Evolutionary conservation across 257 asterid genomes (phyloP).

Genomic region (Petrea volubilis): DNA sequence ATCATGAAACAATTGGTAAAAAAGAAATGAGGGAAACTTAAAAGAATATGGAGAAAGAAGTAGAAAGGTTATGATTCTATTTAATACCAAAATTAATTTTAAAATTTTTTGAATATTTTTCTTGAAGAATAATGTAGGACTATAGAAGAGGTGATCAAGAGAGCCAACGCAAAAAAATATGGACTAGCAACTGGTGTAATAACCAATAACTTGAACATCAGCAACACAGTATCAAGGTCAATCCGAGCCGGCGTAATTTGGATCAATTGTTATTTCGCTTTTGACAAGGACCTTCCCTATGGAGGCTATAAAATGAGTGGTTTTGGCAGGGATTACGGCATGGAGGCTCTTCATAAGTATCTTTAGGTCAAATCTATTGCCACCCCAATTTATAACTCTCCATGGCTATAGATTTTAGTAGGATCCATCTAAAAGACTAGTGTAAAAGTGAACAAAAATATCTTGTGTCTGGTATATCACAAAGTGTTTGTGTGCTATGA

Average conservation of each 20-base stretch:
- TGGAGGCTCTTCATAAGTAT: conserved; percentile 45
- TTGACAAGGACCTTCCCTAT: conserved; percentile 41
- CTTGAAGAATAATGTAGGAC: no score
- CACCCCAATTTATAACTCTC: conserved; percentile 54
- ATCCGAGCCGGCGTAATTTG: conserved; percentile 51
- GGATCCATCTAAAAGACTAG: no score
- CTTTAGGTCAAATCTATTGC: conserved; percentile 52
- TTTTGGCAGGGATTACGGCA: conserved; percentile 50
- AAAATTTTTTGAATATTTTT: no score
- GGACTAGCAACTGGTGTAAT: conserved; percentile 59
- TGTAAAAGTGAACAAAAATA: no score
- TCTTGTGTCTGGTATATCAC: no score
- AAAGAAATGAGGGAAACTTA: no score
- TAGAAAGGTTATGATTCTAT: no score
- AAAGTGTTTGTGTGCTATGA: no score
- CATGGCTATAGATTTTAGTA: conserved; percentile 64
- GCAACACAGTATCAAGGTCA: conserved; percentile 62
- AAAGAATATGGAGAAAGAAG: no score
- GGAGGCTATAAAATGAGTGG: conserved; percentile 70
- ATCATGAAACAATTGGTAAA: no score
- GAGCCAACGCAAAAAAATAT: conserved; percentile 52
- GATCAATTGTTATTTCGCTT: conserved; percentile 58
- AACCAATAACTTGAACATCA: conserved; percentile 58
- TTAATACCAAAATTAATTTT: no score
- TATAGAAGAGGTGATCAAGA: conserved; percentile 53